Percentiles rank a stretch among this genome's conserved stretches.
phyloP scores from a whole-genome alignment of 306 rosid genomes.

The Lathyrus sativus region DNA sequence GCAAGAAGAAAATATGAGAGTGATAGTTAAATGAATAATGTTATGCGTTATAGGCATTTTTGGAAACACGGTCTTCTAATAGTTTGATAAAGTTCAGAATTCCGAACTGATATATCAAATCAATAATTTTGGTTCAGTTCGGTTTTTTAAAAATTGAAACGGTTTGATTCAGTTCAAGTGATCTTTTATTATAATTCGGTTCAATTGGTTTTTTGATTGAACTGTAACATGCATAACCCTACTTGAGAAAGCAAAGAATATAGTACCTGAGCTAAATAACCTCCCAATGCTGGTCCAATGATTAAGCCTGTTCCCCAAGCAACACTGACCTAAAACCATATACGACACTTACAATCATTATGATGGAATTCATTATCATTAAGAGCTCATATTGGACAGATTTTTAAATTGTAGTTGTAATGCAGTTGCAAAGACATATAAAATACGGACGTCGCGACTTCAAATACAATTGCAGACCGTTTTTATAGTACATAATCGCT shows the following conservation, averaged over 20 bases:
- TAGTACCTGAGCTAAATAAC: constrained; percentile 83
- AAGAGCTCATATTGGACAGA: background rate
- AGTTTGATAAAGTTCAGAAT: no score
- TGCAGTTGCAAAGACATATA: background rate
- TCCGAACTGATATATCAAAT: no score
- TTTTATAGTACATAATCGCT: background rate
- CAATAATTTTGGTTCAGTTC: no score
- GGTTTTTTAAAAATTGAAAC: no score
- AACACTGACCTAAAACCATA: constrained; percentile 63
- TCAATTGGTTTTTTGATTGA: no score
- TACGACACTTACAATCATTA: constrained; percentile 25
- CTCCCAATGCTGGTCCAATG: constrained; percentile 93
- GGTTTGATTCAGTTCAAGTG: no score
- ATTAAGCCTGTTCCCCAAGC: constrained; percentile 81
- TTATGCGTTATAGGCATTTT: no score
- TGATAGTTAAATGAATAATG: no score
- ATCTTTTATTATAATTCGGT: no score
- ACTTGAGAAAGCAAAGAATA: background rate
- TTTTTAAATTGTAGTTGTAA: background rate
- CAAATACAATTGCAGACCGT: background rate
- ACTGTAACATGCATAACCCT: no score
- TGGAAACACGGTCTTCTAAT: no score
- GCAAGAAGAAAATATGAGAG: background rate
- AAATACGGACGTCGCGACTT: background rate
- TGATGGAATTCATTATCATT: background rate